A percentile compares a stretch with the other conserved stretches of the same genome.
Evolutionary conservation across 257 asterid genomes (phyloP).

Genomic region (Handroanthus guayacan): DNA sequence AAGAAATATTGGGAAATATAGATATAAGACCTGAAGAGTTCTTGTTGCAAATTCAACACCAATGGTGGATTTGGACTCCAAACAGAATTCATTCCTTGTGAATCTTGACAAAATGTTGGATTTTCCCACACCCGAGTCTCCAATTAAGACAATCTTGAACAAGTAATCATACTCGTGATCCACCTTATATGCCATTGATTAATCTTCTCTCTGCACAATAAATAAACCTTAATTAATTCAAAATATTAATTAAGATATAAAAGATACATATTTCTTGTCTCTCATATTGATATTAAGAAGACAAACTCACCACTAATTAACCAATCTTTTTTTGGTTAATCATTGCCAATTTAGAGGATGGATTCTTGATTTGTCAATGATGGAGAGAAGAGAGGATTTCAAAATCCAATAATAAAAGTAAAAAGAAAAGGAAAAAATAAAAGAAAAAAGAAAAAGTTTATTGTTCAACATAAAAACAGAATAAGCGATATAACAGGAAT

Average conservation of each 20-base stretch:
- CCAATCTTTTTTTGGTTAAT: slow-evolving; percentile 30
- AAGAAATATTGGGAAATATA: no score
- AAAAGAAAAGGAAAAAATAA: background rate
- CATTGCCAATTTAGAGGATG: slow-evolving; percentile 20
- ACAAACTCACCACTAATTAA: slow-evolving; percentile 42
- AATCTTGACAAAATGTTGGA: slow-evolving; percentile 57
- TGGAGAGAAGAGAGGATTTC: slow-evolving; percentile 31
- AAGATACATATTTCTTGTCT: no score
- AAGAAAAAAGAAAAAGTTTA: background rate
- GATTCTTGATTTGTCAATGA: slow-evolving; percentile 34
- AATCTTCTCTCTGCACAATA: slow-evolving; percentile 35
- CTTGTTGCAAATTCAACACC: slow-evolving; percentile 61
- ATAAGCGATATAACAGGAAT: slow-evolving; percentile 40
- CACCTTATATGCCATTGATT: slow-evolving; percentile 55
- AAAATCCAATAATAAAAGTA: slow-evolving; percentile 5
- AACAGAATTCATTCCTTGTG: slow-evolving; percentile 53
- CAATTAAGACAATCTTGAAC: slow-evolving; percentile 55
- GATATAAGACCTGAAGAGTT: slow-evolving; percentile 48
- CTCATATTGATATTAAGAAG: no score
- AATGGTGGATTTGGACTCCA: slow-evolving; percentile 59
- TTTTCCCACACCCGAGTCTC: slow-evolving; percentile 54
- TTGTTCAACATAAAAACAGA: slow-evolving; percentile 37
- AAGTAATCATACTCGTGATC: slow-evolving; percentile 59
- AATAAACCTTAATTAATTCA: background rate
- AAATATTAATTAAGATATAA: no score